These are phyloP conservation scores for Gnomoniopsis smithogilvyi DNA, from an alignment of 2,329 filamentous ascomycete species.

Conservation along the genomic window DNA sequence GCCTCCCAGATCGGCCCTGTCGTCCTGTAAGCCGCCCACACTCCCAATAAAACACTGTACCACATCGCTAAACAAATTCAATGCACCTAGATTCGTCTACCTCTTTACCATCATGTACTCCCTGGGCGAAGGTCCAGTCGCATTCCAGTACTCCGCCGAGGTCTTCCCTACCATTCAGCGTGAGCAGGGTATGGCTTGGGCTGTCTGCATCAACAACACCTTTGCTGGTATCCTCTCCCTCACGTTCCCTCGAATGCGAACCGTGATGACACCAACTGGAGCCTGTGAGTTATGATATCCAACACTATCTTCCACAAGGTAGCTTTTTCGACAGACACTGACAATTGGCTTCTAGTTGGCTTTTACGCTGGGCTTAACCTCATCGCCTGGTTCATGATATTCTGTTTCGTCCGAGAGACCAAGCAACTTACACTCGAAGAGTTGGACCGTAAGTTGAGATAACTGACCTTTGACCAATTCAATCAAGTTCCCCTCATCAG, in stretches of 20 bases:
- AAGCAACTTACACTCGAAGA: conserved; percentile 57
- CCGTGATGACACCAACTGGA: conserved; percentile 29
- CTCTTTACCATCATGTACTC: conserved; percentile 62
- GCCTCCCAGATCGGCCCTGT: conserved; percentile 40
- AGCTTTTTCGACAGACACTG: neutral
- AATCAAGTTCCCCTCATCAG: neutral
- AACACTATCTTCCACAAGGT: conserved; percentile 42
- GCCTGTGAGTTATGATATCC: conserved; percentile 23
- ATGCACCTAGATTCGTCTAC: conserved; percentile 44
- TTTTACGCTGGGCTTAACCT: conserved; percentile 56
- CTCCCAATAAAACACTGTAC: neutral
- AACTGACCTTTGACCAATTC: neutral
- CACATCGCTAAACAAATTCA: neutral
- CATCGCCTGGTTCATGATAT: conserved; percentile 52
- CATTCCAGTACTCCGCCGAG: conserved; percentile 67
- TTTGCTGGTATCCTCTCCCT: conserved; percentile 25
- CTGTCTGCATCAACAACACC: conserved; percentile 50
- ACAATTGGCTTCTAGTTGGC: conserved; percentile 33
- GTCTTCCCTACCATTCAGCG: conserved; percentile 69
- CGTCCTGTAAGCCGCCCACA: conserved; percentile 34
- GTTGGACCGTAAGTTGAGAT: conserved; percentile 40
- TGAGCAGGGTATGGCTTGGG: conserved; percentile 69
- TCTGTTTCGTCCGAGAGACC: conserved; percentile 56
- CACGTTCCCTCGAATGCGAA: conserved; percentile 25
- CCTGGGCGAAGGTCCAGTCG: conserved; percentile 64